Base-by-base conservation (phyloP, 2,329 filamentous ascomycete genomes). In the Phoma herbarum region DNA sequence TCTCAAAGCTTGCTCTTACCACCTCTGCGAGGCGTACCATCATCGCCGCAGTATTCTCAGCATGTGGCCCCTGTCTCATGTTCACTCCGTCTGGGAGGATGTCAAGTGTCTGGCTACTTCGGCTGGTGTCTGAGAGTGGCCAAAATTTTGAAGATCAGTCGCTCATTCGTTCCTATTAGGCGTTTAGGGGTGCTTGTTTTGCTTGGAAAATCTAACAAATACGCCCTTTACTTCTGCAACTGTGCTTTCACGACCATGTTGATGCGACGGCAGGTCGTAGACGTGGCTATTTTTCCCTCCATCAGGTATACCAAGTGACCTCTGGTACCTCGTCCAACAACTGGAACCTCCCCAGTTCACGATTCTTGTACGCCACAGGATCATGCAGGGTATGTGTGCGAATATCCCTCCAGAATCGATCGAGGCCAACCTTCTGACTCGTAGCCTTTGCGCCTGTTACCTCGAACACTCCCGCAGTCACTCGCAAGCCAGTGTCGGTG, bases 341-440 rank as follows among this genome's bases (percentile, higher is more conserved):
- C 37, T 83, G 78, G 68, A 81, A 89, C 22, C 84, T 75, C 0
- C 87, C 87, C 50, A 89, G 65, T 73, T 90, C 87, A 3, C 84
- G 75, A 56, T 88, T 86, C 80, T 89, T 89, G 66, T 89, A 89
- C 23, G 86, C 84, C 26, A 90, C 86, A 0, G 87, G 87, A 71
- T 90, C 88, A 74, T 90, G 87, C 65, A 90, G 71, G 0, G 83
- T 85, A 74, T 90, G 88, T 4, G 86, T 89, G 5, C 88, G 75
- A n/a, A 89, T 77, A 67, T 90, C 87, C 44, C 87, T 80, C 86
- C 86, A 90, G 73, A 87, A 90, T 1, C 87, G 78, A 76, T 89
- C 88, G 57, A 90, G 74, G 0, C 86, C 86, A 1, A 87, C 82
- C 64, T 83, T 88, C 52, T 77, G 77, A 0, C 82, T 81, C 0